A percentile compares a stretch with the other conserved stretches of the same genome.
phyloP scores from a whole-genome alignment of 345 rosid genomes.

The Rhodamnia argentea region DNA sequence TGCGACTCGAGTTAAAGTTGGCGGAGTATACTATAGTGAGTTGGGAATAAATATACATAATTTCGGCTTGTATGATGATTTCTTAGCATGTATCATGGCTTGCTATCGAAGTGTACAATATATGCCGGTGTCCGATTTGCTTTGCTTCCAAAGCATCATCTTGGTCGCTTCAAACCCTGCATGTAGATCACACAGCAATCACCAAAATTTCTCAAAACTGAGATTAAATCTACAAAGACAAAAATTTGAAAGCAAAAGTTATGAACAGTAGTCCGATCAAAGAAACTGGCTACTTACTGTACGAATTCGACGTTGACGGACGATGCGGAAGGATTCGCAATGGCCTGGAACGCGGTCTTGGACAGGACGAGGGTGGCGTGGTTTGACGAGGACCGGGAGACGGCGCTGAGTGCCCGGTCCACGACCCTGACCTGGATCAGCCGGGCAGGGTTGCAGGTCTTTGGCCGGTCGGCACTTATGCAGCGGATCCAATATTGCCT shows the following conservation, averaged over 20 bases:
- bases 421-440: slow-evolving; percentile 30
- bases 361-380: slow-evolving; percentile 38
- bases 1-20: not conserved
- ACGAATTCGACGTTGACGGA: slow-evolving; percentile 33
- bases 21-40: not conserved
- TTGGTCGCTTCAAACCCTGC: not conserved
- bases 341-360: slow-evolving; percentile 19
- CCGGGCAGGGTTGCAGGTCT: slow-evolving; percentile 18
- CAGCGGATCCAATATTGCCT: slow-evolving; percentile 43
- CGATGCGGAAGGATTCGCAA: slow-evolving; percentile 13
- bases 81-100: not conserved
- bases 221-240: not conserved
- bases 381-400: slow-evolving; percentile 19
- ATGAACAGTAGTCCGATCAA: not conserved
- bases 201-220: not conserved
- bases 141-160: not conserved
- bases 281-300: slow-evolving; percentile 17
- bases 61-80: not conserved
- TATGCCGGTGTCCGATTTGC: not conserved
- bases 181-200: not conserved
- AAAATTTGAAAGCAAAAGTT: not conserved
- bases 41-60: not conserved
- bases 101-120: not conserved
- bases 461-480: slow-evolving; percentile 23
- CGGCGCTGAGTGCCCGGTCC: slow-evolving; percentile 24